These are phyloP conservation scores for Pseudogymnoascus sp. DNA, from an alignment of 2,329 filamentous ascomycete genomes.

Conservation along the genomic window DNA sequence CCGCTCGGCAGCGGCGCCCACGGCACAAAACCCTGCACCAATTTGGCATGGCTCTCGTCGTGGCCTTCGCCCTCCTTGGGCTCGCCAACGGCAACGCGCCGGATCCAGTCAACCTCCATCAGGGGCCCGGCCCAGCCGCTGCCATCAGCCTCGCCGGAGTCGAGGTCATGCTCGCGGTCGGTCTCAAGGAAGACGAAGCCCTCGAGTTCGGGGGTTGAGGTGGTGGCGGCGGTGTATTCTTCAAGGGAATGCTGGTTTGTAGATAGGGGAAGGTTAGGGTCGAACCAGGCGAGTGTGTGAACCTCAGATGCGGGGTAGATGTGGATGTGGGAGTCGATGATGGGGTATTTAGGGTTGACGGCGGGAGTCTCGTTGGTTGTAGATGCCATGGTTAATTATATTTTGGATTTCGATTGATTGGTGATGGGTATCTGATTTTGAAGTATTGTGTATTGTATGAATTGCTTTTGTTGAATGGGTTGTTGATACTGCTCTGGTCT, in stretches of 20 bases:
- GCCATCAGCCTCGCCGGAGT: conserved; percentile 37
- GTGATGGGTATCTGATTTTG: background rate
- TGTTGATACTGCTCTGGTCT: background rate
- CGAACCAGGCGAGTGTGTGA: conserved; percentile 61
- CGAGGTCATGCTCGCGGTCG: conserved; percentile 60
- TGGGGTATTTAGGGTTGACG: conserved; percentile 37
- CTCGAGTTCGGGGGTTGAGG: conserved; percentile 37
- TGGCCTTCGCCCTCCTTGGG: conserved; percentile 54
- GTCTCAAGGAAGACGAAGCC: conserved; percentile 82
- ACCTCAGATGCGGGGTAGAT: conserved; percentile 68
- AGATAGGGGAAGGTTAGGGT: conserved; percentile 46
- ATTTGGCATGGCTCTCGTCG: conserved; percentile 38
- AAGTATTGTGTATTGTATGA: background rate
- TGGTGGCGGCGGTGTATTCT: conserved; percentile 25
- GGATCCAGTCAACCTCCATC: conserved; percentile 63
- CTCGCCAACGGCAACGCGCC: conserved; percentile 56
- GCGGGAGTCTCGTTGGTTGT: background rate
- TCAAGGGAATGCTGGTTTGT: conserved; percentile 23
- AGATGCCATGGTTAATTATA: background rate
- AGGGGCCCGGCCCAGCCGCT: conserved; percentile 62
- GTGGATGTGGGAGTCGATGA: conserved; percentile 90
- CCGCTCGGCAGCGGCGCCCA: conserved; percentile 80
- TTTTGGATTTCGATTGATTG: background rate
- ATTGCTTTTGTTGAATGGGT: background rate
- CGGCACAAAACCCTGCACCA: conserved; percentile 65